Evolutionary conservation across 768 basidiomycete genomes (phyloP), one percentile per base, ranked within the genome.

Genomic region (Mycena albidolilacea): DNA sequence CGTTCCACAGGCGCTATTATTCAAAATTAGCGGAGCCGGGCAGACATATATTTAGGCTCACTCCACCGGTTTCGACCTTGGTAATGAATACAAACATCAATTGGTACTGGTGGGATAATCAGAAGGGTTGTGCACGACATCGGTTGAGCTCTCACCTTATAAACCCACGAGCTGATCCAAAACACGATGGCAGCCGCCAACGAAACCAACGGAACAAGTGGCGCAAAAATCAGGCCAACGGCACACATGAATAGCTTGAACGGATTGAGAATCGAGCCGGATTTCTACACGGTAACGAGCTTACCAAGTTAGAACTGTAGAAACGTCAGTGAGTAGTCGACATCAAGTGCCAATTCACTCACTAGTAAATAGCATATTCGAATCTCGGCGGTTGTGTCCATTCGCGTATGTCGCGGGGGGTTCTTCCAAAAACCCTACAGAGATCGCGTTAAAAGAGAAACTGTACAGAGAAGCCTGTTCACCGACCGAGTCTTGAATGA

Each of bases 71-170:
- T 82, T 97, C 96, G 17, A 93, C 91, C 65, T 88, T 88, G 2
- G 94, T 90, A 44, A 93, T 84, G 77, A 88, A 94, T 54, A 95
- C 93, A 79, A 94, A 97, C 87, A 96, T 92, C 37, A 96, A 84
- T 82, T 94, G 91, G 77, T 97, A 96, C 82, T 71, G 41, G 30
- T 12, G 43, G 3, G 58, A 54, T 41, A 57, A 21, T 69, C 67
- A 64, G 58, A 37, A 21, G 50, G 30, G 30, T 43, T n/a, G 21
- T 21, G 41, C 5, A 19, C 21, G 9, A 14, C 43, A n/a, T 21
- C 17, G 4, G 48, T 21, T 1, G 10, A 41, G 52, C 11, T 44
- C 15, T 43, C 63, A 71, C 70, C 64, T 96, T 97, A 86, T 94
- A 95, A 21, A 92, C 91, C 85, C 88, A 88, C 8, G 89, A 89